Evolutionary conservation across 1,284 basidiomycete species (phyloP).

Genomic region (Austroboletus niveus): DNA sequence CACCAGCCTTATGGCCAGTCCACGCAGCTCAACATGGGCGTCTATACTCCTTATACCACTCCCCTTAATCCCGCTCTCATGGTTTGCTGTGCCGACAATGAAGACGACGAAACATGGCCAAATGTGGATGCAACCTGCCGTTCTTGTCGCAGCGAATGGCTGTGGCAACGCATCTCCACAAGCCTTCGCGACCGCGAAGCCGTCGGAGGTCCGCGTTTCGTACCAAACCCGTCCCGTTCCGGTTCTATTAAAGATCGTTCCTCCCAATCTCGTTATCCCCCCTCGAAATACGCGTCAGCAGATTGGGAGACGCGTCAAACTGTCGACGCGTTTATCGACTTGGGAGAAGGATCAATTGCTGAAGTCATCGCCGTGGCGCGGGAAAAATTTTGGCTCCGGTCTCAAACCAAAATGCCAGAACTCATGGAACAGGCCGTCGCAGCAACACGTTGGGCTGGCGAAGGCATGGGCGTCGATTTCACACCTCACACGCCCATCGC

Average conservation of each 20-base stretch:
- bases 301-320: constrained; percentile 69
- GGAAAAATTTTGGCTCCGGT: constrained; percentile 69
- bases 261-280: constrained; percentile 24
- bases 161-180: constrained; percentile 53
- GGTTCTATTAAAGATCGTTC: constrained; percentile 17
- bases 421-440: constrained; percentile 66
- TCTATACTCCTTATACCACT: constrained; percentile 27
- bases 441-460: constrained; percentile 48
- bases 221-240: constrained; percentile 17
- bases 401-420: constrained; percentile 60
- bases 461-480: constrained; percentile 36
- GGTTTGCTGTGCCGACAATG: constrained; percentile 62
- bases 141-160: constrained; percentile 56
- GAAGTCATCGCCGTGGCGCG: constrained; percentile 60
- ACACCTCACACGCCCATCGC: constrained; percentile 19
- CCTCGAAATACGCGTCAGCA: constrained; percentile 34
- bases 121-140: constrained; percentile 64
- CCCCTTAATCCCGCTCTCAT: constrained; percentile 29
- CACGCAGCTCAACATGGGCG: constrained; percentile 19
- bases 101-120: constrained; percentile 67
- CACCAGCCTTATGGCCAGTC: constrained; percentile 31
- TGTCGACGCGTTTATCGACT: constrained; percentile 65
- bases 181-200: constrained; percentile 55
- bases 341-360: constrained; percentile 64
- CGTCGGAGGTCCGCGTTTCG: constrained; percentile 48